Percentiles rank a stretch among this genome's conserved stretches.
These are phyloP conservation scores for Diaporthe citriasiana DNA, from an alignment of 2,329 filamentous ascomycete genomes.

Conservation along the genomic window DNA sequence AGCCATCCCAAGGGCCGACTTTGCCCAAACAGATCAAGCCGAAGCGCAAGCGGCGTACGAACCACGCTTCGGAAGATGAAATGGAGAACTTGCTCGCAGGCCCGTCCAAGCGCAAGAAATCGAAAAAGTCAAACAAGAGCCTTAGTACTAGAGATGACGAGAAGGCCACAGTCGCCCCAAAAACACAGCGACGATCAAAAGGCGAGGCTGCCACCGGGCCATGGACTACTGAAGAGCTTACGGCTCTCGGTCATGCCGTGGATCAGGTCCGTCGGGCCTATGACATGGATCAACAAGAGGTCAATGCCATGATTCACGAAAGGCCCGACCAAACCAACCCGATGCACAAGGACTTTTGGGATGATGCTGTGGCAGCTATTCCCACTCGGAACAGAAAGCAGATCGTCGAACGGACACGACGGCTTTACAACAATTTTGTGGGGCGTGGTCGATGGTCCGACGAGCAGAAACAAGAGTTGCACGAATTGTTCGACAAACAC, in stretches of 20 bases:
- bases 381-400: constrained; percentile 66
- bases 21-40: constrained; percentile 6
- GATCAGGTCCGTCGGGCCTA: constrained; percentile 60
- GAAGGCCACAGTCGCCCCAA: not conserved
- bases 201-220: constrained; percentile 49
- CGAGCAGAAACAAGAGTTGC: constrained; percentile 70
- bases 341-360: constrained; percentile 63
- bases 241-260: constrained; percentile 57
- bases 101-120: constrained; percentile 31
- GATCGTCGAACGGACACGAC: constrained; percentile 69
- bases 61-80: constrained; percentile 37
- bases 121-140: constrained; percentile 14
- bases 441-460: constrained; percentile 71
- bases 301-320: constrained; percentile 57
- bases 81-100: constrained; percentile 37
- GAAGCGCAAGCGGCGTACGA: constrained; percentile 33
- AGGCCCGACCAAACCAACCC: constrained; percentile 44
- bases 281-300: constrained; percentile 57
- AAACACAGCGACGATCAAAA: not conserved
- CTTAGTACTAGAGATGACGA: constrained; percentile 4
- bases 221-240: constrained; percentile 61
- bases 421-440: constrained; percentile 76
- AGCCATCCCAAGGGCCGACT: not conserved
- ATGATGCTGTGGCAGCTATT: constrained; percentile 60
- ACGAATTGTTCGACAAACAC: constrained; percentile 59